These are phyloP conservation scores for Xylaria sp. DNA, from an alignment of 2,329 filamentous ascomycete genomes.

Conservation along the genomic window DNA sequence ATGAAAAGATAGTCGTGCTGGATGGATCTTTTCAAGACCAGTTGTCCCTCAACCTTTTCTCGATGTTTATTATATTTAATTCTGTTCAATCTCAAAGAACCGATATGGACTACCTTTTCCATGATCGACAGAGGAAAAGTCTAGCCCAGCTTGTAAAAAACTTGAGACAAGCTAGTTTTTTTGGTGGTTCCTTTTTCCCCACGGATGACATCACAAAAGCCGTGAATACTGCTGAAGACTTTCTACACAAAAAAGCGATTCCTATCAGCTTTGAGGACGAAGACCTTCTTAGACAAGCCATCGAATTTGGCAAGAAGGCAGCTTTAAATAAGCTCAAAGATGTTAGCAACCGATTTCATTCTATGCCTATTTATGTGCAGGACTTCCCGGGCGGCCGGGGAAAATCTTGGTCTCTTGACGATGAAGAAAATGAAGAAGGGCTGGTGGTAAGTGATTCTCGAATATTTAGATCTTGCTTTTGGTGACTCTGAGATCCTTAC, in stretches of 20 bases:
- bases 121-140: constrained; percentile 75
- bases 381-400: constrained; percentile 72
- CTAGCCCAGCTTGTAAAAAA: constrained; percentile 79
- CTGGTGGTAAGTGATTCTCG: constrained; percentile 44
- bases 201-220: constrained; percentile 70
- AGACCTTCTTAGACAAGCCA: constrained; percentile 69
- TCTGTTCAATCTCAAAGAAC: constrained; percentile 86
- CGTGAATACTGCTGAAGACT: constrained; percentile 73
- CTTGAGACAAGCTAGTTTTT: constrained; percentile 85
- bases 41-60: constrained; percentile 84
- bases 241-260: constrained; percentile 71
- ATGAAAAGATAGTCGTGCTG: constrained; percentile 77
- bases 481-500: not conserved
- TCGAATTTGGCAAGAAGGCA: constrained; percentile 71
- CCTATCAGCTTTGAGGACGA: constrained; percentile 71
- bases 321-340: constrained; percentile 71
- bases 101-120: constrained; percentile 90
- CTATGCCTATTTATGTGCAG: constrained; percentile 79
- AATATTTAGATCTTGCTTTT: not conserved
- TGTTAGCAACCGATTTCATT: constrained; percentile 75
- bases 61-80: constrained; percentile 86
- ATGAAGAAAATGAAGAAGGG: constrained; percentile 58
- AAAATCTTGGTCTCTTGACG: constrained; percentile 75
- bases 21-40: constrained; percentile 88
- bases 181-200: constrained; percentile 81